Percentiles rank a stretch among this genome's conserved stretches.
These are phyloP conservation scores for Ceriops zippeliana DNA, from an alignment of 345 rosid genomes.

Conservation along the genomic window DNA sequence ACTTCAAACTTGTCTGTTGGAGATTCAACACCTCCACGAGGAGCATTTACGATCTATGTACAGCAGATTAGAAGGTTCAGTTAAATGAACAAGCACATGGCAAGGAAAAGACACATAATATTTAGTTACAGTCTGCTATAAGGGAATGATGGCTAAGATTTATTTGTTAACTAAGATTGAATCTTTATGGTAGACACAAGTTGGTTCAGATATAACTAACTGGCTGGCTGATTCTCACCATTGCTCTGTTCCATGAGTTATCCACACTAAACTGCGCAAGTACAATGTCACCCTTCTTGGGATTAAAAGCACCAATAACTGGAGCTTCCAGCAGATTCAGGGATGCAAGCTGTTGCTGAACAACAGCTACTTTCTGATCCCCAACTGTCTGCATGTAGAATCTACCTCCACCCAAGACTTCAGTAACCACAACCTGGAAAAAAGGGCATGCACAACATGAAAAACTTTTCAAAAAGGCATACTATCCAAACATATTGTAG, in stretches of 20 bases:
- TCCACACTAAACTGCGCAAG: constrained; percentile 96
- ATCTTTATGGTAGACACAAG: background rate
- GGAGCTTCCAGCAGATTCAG: constrained; percentile 74
- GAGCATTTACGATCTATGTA: constrained; percentile 75
- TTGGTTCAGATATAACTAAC: background rate
- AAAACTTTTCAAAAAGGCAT: background rate
- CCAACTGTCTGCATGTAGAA: constrained; percentile 85
- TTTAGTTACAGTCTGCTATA: background rate
- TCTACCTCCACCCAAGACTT: constrained; percentile 82
- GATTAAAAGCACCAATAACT: constrained; percentile 76
- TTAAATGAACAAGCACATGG: background rate
- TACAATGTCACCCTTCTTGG: constrained; percentile 79
- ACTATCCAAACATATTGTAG: background rate
- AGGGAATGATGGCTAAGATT: background rate
- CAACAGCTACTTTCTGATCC: constrained; percentile 72
- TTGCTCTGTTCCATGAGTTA: constrained; percentile 96
- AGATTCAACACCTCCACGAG: constrained; percentile 67
- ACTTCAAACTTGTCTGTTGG: constrained; percentile 82
- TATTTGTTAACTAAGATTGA: background rate
- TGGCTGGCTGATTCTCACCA: constrained; percentile 43
- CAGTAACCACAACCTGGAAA: constrained; percentile 84
- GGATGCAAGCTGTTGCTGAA: constrained; percentile 77
- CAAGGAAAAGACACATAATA: background rate
- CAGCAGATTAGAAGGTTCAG: constrained; percentile 7
- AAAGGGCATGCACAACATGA: background rate